phyloP scores from a whole-genome alignment of 805 yeast genomes.

The Candida andamanensis region DNA sequence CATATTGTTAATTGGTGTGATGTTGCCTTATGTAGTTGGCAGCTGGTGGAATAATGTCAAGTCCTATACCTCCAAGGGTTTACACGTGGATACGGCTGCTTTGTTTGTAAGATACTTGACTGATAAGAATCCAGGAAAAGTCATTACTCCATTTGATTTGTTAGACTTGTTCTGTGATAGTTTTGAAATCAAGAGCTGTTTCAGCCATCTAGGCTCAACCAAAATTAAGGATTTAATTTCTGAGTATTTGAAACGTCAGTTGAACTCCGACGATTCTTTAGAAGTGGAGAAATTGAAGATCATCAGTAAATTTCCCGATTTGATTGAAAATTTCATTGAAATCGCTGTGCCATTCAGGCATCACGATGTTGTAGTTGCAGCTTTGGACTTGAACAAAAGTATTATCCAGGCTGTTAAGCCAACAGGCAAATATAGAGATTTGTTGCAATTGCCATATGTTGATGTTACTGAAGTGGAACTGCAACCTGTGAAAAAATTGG shows the following conservation, averaged over 20 bases:
- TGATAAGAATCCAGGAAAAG: slow-evolving; percentile 67
- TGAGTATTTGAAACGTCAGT: slow-evolving; percentile 55
- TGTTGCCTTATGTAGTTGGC: slow-evolving; percentile 77
- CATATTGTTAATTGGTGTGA: slow-evolving; percentile 65
- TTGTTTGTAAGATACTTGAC: slow-evolving; percentile 64
- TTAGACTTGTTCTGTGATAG: slow-evolving; percentile 58
- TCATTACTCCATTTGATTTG: slow-evolving; percentile 54
- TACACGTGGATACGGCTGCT: slow-evolving; percentile 81
- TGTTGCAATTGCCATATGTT: slow-evolving; percentile 79
- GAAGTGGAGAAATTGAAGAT: slow-evolving; percentile 46
- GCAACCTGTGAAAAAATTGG: slow-evolving; percentile 53
- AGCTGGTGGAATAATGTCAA: slow-evolving; percentile 88
- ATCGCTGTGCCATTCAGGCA: slow-evolving; percentile 78
- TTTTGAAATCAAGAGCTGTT: slow-evolving; percentile 51
- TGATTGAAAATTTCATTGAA: slow-evolving; percentile 70
- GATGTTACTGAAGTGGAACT: slow-evolving; percentile 40
- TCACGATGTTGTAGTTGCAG: slow-evolving; percentile 54
- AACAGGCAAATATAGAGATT: slow-evolving; percentile 50
- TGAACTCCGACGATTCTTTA: slow-evolving; percentile 16
- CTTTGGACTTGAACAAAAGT: slow-evolving; percentile 64
- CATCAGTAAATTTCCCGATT: slow-evolving; percentile 57
- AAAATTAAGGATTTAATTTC: slow-evolving; percentile 45
- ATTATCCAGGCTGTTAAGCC: slow-evolving; percentile 71
- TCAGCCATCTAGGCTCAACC: slow-evolving; percentile 34
- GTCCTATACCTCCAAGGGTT: slow-evolving; percentile 73